A percentile compares a stretch with the other conserved stretches of the same genome.
phyloP scores from a whole-genome alignment of 768 basidiomycete genomes.

The Hygrocybe coccinea region DNA sequence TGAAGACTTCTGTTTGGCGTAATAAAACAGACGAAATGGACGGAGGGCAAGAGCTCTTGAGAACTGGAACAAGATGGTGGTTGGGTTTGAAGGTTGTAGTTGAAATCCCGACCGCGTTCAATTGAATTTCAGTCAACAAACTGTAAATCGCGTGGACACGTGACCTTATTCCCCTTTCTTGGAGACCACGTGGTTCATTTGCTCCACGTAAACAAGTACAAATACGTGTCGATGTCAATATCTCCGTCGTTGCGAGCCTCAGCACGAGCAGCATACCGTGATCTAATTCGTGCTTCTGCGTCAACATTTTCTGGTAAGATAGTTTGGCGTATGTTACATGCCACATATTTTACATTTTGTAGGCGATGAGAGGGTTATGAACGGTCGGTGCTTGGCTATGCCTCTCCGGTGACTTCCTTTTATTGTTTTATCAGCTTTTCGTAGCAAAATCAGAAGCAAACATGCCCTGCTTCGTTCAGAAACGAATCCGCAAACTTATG shows the following conservation, averaged over 20 bases:
- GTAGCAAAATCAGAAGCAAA: slow-evolving; percentile 60
- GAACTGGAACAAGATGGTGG: slow-evolving; percentile 22
- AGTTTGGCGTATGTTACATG: background rate
- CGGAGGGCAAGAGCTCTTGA: slow-evolving; percentile 3
- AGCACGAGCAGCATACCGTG: slow-evolving; percentile 71
- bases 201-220: background rate
- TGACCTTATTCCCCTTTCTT: background rate
- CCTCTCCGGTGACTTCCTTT: background rate
- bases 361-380: slow-evolving; percentile 57
- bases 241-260: slow-evolving; percentile 54
- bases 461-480: slow-evolving; percentile 39
- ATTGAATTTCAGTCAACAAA: background rate
- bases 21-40: slow-evolving; percentile 8
- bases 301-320: slow-evolving; percentile 59
- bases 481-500: slow-evolving; percentile 44
- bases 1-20: slow-evolving; percentile 7
- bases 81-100: background rate
- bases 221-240: slow-evolving; percentile 43
- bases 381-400: slow-evolving; percentile 34
- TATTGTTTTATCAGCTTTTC: slow-evolving; percentile 52
- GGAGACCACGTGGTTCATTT: background rate
- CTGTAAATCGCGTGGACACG: background rate
- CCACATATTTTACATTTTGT: slow-evolving; percentile 7
- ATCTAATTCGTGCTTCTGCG: slow-evolving; percentile 61
- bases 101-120: background rate